Evolutionary conservation across 768 basidiomycete genomes (phyloP), one percentile per base, ranked within the genome.

Genomic region (Dacryopinax spathularia): DNA sequence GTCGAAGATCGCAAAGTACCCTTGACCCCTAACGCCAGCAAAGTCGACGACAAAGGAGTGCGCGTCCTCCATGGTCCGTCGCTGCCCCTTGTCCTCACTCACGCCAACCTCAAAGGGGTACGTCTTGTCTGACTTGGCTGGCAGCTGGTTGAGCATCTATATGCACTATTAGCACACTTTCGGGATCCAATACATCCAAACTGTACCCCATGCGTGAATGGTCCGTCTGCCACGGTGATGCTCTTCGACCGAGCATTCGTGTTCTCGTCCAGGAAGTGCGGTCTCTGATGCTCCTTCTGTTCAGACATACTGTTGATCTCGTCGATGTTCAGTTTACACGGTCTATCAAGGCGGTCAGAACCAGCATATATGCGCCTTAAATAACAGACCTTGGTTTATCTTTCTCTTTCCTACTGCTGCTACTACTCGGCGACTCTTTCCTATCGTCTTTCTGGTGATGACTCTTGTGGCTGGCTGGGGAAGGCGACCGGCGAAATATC

Each of bases 1-100:
- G 69, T 99, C 96, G 70, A 98, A 99, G 44, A 99, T 85, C 5
- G 95, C 95, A 73, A 95, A 98, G 79, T 96, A 98, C 7, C 94
- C 96, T 73, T 99, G 96, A 0, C 96, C 96, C 43, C 87, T 84
- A 20, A 98, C 79, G 34, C 85, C 83, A 35, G 85, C 92, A 73
- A 89, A 99, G 72, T 98, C 94, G 66, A 94, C 88, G 64, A 98
- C 85, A 70, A 97, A 96, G 25, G 92, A 91, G 73, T 98, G 93
- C 6, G 91, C 84, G 73, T 98, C 96, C 75, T 98, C 96, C 96
- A 98, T 98, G 60, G 88, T 90, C 67, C 95, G 80, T 66, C 96
- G 79, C 62, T 87, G 81, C 56, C 93, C 91, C 74, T 86, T 92
- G 76, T 96, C 91, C 69, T 95, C 92, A 34, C 85, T 78, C 10